phyloP scores from a whole-genome alignment of 78 protist species.

The Goniomonas avonlea region DNA sequence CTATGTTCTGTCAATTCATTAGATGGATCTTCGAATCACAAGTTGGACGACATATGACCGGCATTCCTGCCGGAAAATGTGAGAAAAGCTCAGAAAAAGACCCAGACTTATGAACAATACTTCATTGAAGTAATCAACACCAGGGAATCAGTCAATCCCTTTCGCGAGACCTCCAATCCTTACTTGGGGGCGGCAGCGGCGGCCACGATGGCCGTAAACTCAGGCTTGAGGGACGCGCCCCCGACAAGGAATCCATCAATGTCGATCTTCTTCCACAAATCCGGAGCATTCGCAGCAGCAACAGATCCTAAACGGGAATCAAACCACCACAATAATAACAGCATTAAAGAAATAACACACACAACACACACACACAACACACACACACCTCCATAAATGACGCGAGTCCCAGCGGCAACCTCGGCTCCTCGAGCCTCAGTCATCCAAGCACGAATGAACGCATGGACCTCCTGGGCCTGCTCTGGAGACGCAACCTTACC shows the following conservation, averaged over 20 bases:
- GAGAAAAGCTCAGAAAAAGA: no score
- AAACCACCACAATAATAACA: neutral
- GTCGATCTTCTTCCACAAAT: constrained; percentile 47
- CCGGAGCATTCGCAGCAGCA: constrained; percentile 59
- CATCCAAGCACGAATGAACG: constrained; percentile 56
- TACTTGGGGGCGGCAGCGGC: no score
- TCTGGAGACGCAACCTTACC: constrained; percentile 92
- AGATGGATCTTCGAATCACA: no score
- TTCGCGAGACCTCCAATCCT: no score
- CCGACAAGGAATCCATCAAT: constrained; percentile 99
- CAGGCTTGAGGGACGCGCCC: constrained; percentile 88
- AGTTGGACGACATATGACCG: no score
- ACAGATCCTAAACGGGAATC: constrained; percentile 68
- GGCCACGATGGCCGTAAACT: constrained; percentile 17
- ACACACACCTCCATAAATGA: neutral
- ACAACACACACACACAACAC: neutral
- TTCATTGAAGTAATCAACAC: no score
- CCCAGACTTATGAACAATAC: no score
- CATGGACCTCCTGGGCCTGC: constrained; percentile 78
- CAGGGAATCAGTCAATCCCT: no score
- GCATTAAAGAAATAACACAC: neutral
- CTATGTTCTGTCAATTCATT: no score
- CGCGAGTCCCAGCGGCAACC: constrained; percentile 50
- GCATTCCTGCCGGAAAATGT: no score
- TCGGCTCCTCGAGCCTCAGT: neutral